phyloP scores from a whole-genome alignment of 768 basidiomycete species.

The Tricholoma furcatifolium region DNA sequence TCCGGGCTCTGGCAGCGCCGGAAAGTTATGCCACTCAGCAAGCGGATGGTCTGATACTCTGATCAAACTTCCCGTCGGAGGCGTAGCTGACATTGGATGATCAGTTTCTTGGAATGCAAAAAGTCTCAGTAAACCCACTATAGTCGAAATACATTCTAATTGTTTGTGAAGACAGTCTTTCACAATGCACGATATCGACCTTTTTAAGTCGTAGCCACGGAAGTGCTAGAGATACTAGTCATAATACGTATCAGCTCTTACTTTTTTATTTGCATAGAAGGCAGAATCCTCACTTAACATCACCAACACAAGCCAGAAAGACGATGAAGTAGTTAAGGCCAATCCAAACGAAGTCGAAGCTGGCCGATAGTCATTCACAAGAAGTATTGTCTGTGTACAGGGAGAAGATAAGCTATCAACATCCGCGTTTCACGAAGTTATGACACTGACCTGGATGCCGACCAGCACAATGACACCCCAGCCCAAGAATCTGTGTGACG shows the following conservation, averaged over 20 bases:
- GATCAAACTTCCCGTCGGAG: conserved; percentile 45
- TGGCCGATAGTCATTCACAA: conserved; percentile 51
- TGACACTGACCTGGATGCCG: conserved; percentile 35
- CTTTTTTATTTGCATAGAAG: background rate
- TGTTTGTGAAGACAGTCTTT: conserved; percentile 54
- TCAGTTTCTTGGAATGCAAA: background rate
- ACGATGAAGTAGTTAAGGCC: conserved; percentile 40
- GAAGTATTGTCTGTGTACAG: conserved; percentile 39
- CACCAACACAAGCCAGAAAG: conserved; percentile 58
- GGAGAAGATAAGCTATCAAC: background rate
- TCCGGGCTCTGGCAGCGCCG: conserved; percentile 48
- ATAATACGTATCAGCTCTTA: background rate
- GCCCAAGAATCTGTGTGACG: conserved; percentile 43
- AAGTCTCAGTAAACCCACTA: conserved; percentile 26
- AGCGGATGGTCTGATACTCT: conserved; percentile 47
- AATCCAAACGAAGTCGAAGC: conserved; percentile 36
- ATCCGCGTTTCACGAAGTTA: background rate
- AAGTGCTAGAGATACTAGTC: conserved; percentile 46
- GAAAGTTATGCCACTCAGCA: conserved; percentile 60
- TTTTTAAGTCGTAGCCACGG: conserved; percentile 63
- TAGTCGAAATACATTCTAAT: conserved; percentile 61
- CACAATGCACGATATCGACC: conserved; percentile 46
- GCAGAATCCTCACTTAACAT: conserved; percentile 36
- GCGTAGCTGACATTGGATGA: conserved; percentile 32
- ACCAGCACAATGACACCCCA: conserved; percentile 41